Conservation (phyloP, 2,329 filamentous ascomycete species). For the Dactylellina parvicollis region DNA sequence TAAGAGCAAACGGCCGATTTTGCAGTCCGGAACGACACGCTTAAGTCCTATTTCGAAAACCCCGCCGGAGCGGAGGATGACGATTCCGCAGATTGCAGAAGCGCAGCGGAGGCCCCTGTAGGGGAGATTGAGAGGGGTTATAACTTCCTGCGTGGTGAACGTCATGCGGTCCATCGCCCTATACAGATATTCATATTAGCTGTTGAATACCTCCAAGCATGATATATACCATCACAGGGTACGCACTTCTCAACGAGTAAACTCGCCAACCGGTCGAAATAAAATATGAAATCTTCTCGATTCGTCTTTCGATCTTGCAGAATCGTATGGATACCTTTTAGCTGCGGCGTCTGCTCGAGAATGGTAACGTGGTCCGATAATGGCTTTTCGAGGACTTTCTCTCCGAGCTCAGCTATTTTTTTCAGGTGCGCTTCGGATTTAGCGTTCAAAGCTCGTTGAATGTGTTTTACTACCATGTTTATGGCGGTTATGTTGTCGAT, state of each 20-base stretch:
- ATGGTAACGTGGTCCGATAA: constrained; percentile 79
- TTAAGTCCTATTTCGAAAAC: constrained; percentile 87
- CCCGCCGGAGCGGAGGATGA: constrained; percentile 87
- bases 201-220: neutral
- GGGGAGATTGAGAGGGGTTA: constrained; percentile 74
- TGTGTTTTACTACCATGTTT: constrained; percentile 93
- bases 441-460: constrained; percentile 83
- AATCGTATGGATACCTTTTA: constrained; percentile 88
- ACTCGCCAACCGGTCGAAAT: constrained; percentile 89
- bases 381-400: constrained; percentile 75
- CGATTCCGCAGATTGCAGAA: constrained; percentile 83
- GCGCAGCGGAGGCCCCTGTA: constrained; percentile 78
- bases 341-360: constrained; percentile 79
- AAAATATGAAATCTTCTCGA: constrained; percentile 94
- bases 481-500: constrained; percentile 96
- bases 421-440: constrained; percentile 86
- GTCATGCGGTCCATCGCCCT: constrained; percentile 80
- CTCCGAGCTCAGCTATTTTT: constrained; percentile 76
- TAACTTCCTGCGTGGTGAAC: constrained; percentile 72
- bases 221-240: neutral
- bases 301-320: constrained; percentile 81
- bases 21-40: constrained; percentile 90
- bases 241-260: constrained; percentile 77
- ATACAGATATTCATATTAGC: neutral
- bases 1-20: constrained; percentile 86